These are phyloP conservation scores for Magnusiomyces tetraspermus DNA, from an alignment of 1,139 yeast species.

Conservation along the genomic window DNA sequence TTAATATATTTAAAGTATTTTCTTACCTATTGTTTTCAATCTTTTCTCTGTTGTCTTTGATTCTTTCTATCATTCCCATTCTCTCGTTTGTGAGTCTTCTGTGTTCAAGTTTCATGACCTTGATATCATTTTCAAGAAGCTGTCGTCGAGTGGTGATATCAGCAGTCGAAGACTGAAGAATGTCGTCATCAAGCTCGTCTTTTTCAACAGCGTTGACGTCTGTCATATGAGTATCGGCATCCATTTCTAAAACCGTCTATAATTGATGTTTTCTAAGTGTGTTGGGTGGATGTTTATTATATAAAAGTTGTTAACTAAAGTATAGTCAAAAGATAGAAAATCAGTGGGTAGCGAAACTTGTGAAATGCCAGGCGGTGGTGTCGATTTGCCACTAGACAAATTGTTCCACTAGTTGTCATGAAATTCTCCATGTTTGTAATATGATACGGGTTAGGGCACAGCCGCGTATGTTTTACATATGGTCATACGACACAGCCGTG, in stretches of 20 bases:
- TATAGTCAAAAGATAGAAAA: slow-evolving; percentile 4
- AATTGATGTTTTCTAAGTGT: too few relatives aligned
- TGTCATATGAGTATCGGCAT: slow-evolving; percentile 20
- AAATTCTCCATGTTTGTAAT: too few relatives aligned
- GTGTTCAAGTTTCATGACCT: slow-evolving; percentile 86
- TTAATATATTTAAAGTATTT: too few relatives aligned
- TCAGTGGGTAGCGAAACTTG: not conserved
- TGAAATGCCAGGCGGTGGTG: not conserved
- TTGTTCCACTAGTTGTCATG: not conserved
- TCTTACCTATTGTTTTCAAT: slow-evolving; percentile 71
- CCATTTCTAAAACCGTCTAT: too few relatives aligned
- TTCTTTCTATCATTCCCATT: slow-evolving; percentile 84
- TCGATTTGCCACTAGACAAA: not conserved
- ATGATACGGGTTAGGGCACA: not conserved
- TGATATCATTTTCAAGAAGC: slow-evolving; percentile 87
- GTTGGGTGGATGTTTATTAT: too few relatives aligned
- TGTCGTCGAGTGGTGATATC: slow-evolving; percentile 83
- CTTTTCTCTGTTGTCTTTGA: slow-evolving; percentile 93
- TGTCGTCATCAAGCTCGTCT: slow-evolving; percentile 66
- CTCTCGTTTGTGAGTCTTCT: slow-evolving; percentile 89
- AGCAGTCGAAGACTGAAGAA: slow-evolving; percentile 63
- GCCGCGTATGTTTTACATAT: not conserved
- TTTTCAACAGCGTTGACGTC: slow-evolving; percentile 35
- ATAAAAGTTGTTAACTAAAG: too few relatives aligned
- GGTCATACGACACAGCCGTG: too few relatives aligned